Evolutionary conservation across 2,329 filamentous ascomycete genomes (phyloP), one percentile per base, ranked within the genome.

Genomic region (Fusarium coicis): DNA sequence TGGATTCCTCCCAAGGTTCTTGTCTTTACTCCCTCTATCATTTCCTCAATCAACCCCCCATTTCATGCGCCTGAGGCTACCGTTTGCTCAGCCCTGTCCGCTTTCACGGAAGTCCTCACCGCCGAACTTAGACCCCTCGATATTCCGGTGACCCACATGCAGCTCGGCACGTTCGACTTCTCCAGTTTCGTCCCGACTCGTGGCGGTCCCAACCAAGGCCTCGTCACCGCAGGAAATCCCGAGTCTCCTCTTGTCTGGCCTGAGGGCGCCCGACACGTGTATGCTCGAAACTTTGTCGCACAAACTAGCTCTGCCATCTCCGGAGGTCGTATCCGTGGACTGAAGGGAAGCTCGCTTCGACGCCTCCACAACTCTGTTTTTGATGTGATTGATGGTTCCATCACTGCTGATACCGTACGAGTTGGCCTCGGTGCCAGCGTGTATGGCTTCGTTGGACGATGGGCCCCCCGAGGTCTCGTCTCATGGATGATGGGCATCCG

Each of bases 401-500:
- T 88, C 74, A 88, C 87, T 32, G 86, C 85, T 52, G 85, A 89
- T 40, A 89, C 93, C 3, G 89, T 96, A 73, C 91, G 93, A 65
- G 92, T 98, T 21, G 96, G 96, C 2, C 90, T 95, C 57, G 96
- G 96, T 11, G 94, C 94, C 56, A 87, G 92, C 63, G 87, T 95
- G 2, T 98, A 98, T 81, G 93, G 93, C 43, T 87, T 98, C 36
- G 92, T 98, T 12, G 96, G 95, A 10, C 88, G 89, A 43, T 96
- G 92, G 89, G 87, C 93, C 30, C 96, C 96, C 3, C 87, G 89
- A 26, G 88, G 91, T 6, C 80, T 98, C 21, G 92, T 98, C n/a
- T 91, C 91, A 4, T 96, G 94, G 93, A 97, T 98, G 93, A 92
- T 98, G 89, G 95, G 95, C 16, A 89, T 95, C 65, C 86, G 91